These are phyloP conservation scores for Narthecium ossifragum DNA, from an alignment of 106 monocot genomes.

Conservation along the genomic window DNA sequence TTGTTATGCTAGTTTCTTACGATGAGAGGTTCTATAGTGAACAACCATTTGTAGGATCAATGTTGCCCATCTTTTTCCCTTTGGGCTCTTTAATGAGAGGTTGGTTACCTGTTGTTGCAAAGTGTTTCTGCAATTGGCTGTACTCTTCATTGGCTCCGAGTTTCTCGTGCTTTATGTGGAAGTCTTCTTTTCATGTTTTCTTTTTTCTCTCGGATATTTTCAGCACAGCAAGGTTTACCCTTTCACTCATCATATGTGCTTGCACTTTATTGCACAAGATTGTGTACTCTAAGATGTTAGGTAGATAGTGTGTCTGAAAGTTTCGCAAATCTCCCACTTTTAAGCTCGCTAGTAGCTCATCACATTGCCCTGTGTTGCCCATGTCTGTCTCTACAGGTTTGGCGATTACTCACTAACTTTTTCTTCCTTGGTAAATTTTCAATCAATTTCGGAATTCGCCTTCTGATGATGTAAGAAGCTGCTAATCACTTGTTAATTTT, in stretches of 20 bases:
- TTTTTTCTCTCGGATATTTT: background rate
- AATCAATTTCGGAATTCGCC: constrained; percentile 96
- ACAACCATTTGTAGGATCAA: no score
- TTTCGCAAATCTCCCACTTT: no score
- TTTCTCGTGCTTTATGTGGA: no score
- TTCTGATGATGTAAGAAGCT: constrained; percentile 92
- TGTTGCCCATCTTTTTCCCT: no score
- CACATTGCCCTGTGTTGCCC: background rate
- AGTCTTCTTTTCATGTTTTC: no score
- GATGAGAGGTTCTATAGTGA: no score
- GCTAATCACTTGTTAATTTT: no score
- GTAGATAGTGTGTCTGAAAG: background rate
- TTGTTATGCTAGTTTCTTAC: no score
- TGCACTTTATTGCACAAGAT: background rate
- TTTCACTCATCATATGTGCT: background rate
- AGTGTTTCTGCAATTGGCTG: no score
- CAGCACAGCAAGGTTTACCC: background rate
- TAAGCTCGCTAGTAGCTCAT: background rate
- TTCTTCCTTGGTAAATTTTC: constrained; percentile 92
- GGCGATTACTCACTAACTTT: constrained; percentile 84
- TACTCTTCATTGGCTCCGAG: no score
- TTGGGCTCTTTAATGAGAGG: no score
- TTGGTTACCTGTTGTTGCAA: no score
- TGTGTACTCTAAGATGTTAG: background rate
- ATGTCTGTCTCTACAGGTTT: constrained; percentile 33